Evolutionary conservation across 192 early-diverging fungal species (phyloP).

Genomic region (Phycomyces blakesleeanus): DNA sequence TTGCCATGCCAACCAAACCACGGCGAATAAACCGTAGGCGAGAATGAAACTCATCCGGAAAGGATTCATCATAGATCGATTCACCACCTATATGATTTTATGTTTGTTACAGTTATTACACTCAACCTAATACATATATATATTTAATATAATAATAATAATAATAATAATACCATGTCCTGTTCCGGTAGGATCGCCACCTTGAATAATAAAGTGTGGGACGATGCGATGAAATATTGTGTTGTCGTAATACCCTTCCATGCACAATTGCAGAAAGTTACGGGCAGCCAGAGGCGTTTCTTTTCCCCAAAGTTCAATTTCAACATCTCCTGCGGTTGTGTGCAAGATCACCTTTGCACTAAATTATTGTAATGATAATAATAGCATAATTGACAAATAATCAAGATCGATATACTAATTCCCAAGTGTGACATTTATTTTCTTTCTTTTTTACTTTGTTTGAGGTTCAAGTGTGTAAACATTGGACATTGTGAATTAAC

Average conservation of each 20-base stretch:
- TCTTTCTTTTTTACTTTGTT: constrained; percentile 54
- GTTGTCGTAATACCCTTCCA: constrained; percentile 87
- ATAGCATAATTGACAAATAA: no score
- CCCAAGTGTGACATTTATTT: no score
- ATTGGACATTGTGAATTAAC: constrained; percentile 39
- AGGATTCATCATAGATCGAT: constrained; percentile 78
- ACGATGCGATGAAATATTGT: constrained; percentile 90
- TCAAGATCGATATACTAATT: no score
- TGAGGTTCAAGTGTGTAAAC: constrained; percentile 54
- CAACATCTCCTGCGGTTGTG: constrained; percentile 81
- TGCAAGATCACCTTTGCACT: constrained; percentile 79
- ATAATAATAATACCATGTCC: constrained; percentile 57
- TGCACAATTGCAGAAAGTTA: constrained; percentile 93
- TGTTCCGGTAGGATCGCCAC: constrained; percentile 90
- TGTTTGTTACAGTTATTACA: neutral
- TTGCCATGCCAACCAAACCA: constrained; percentile 89
- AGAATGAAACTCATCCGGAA: constrained; percentile 91
- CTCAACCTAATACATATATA: neutral
- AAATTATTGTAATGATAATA: constrained; percentile 11
- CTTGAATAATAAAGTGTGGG: constrained; percentile 89
- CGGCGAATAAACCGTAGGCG: constrained; percentile 84
- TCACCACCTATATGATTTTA: constrained; percentile 65
- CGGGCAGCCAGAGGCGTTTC: constrained; percentile 86
- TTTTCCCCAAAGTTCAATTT: constrained; percentile 93
- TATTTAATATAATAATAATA: neutral